phyloP scores from a whole-genome alignment of 352 stramenopile species.

The Elongisporangium undulatum region DNA sequence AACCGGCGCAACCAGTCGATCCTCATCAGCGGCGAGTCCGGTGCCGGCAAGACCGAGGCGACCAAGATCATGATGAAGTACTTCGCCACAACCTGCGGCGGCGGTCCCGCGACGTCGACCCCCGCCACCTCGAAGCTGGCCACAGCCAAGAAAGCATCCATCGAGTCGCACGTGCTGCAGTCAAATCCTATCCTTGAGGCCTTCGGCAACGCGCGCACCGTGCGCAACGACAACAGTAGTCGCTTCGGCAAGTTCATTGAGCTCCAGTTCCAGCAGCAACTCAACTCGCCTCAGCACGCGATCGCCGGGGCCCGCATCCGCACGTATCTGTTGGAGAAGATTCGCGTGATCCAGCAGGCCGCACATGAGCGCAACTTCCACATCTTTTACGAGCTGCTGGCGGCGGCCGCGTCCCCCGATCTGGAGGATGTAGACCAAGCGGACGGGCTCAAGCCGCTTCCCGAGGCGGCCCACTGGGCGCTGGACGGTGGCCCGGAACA shows the following conservation, averaged over 20 bases:
- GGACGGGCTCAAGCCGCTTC: neutral
- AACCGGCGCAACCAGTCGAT: conserved; percentile 76
- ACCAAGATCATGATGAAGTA: conserved; percentile 91
- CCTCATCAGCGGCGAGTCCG: conserved; percentile 84
- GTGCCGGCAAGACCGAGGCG: conserved; percentile 86
- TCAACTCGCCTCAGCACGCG: conserved; percentile 10
- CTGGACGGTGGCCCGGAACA: conserved; percentile 22
- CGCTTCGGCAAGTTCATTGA: conserved; percentile 92
- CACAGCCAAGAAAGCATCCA: conserved; percentile 20
- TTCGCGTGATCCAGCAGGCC: conserved; percentile 81
- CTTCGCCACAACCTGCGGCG: conserved; percentile 68
- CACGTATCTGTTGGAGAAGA: conserved; percentile 95
- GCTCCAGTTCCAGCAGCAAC: conserved; percentile 48
- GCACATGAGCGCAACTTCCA: conserved; percentile 82
- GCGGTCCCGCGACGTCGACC: conserved; percentile 9
- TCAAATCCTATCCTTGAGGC: conserved; percentile 90
- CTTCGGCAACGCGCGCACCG: conserved; percentile 86
- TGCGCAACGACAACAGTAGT: conserved; percentile 88
- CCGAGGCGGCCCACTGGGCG: conserved; percentile 19
- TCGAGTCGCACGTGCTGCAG: conserved; percentile 86
- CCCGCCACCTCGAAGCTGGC: conserved; percentile 5
- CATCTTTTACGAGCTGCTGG: conserved; percentile 85
- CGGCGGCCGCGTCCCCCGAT: conserved; percentile 14
- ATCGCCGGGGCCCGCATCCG: conserved; percentile 78
- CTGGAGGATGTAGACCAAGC: neutral